These are phyloP conservation scores for Rhododendron ovatum DNA, from an alignment of 148 eudicot genomes.

Conservation along the genomic window DNA sequence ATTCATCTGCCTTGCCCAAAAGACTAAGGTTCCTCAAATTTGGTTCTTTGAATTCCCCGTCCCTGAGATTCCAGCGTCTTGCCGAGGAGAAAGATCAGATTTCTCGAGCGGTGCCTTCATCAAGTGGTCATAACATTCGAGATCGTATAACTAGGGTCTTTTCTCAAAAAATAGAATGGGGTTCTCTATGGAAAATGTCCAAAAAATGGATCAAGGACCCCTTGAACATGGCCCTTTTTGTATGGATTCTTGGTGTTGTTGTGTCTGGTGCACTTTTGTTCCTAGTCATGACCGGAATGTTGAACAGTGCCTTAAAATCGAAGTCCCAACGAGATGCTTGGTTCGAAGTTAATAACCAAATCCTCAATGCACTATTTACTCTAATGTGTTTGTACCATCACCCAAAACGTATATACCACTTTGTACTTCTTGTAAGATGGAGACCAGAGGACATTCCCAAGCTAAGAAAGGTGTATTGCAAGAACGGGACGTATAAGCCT, in stretches of 20 bases:
- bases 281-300: slow-evolving; percentile 92
- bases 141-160: slow-evolving; percentile 50
- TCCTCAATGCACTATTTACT: slow-evolving; percentile 88
- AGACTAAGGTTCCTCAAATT: slow-evolving; percentile 34
- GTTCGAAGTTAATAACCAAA: slow-evolving; percentile 97
- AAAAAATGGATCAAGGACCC: slow-evolving; percentile 85
- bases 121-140: slow-evolving; percentile 42
- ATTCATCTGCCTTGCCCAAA: slow-evolving; percentile 17
- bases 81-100: slow-evolving; percentile 57
- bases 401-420: slow-evolving; percentile 75
- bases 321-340: slow-evolving; percentile 73
- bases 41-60: slow-evolving; percentile 46
- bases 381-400: slow-evolving; percentile 91
- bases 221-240: slow-evolving; percentile 71
- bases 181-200: slow-evolving; percentile 35
- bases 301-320: slow-evolving; percentile 56
- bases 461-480: slow-evolving; percentile 77
- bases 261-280: slow-evolving; percentile 89
- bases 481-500: slow-evolving; percentile 89
- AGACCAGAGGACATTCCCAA: slow-evolving; percentile 60
- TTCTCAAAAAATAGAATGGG: slow-evolving; percentile 64
- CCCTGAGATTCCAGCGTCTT: slow-evolving; percentile 57
- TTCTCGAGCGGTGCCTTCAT: slow-evolving; percentile 63
- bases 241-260: slow-evolving; percentile 79
- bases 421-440: slow-evolving; percentile 73